Conservation (phyloP, 345 rosid genomes). For the Rhodamnia rubescens region DNA sequence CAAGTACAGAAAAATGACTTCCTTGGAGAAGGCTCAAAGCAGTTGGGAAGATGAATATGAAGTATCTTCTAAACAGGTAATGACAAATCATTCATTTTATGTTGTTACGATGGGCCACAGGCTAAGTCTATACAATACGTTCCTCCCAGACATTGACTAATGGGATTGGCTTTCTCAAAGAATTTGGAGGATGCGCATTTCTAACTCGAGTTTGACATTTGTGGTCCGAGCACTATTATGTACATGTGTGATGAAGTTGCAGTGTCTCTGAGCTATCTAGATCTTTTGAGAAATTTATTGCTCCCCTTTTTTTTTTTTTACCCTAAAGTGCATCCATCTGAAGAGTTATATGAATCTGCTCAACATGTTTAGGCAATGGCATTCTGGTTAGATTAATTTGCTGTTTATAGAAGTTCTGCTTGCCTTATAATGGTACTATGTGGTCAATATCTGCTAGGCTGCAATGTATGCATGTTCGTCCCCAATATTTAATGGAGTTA, state of each 20-base stretch:
- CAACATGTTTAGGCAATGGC: neutral
- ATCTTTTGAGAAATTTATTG: neutral
- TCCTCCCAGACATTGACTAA: neutral
- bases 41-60: conserved; percentile 99
- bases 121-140: neutral
- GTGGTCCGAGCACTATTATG: neutral
- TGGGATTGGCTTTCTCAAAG: neutral
- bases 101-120: neutral
- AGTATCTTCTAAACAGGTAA: conserved; percentile 90
- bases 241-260: neutral
- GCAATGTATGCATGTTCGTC: neutral
- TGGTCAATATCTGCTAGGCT: neutral
- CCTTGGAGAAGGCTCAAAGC: conserved; percentile 57
- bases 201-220: neutral
- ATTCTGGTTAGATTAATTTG: neutral
- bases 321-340: neutral
- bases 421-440: neutral
- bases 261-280: neutral
- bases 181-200: neutral
- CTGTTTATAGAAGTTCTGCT: neutral
- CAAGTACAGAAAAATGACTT: conserved; percentile 67
- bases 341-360: neutral
- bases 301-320: neutral
- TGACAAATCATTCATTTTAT: neutral
- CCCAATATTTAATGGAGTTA: neutral